These are phyloP conservation scores for Eucalyptus erythrocorys DNA, from an alignment of 345 rosid species.

Conservation along the genomic window DNA sequence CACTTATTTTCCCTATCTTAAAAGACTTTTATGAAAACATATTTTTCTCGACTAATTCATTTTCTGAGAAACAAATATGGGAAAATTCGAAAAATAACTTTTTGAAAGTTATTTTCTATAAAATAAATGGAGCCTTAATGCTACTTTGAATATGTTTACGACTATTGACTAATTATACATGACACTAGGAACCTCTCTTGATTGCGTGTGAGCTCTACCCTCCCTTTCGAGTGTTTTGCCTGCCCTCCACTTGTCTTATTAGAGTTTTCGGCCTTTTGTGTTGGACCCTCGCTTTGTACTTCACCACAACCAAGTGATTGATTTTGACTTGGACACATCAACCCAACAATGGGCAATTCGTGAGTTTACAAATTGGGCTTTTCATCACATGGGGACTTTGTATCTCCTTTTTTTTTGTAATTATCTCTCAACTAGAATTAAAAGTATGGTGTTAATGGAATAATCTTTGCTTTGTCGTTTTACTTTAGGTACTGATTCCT, in stretches of 20 bases:
- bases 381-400: neutral
- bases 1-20: too few species aligned
- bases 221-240: neutral
- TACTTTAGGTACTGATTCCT: neutral
- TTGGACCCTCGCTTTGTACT: neutral
- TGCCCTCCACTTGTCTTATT: neutral
- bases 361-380: neutral
- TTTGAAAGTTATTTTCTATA: too few species aligned
- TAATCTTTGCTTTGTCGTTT: neutral
- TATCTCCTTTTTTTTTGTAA: neutral
- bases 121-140: neutral
- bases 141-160: neutral
- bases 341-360: neutral
- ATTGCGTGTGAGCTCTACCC: neutral
- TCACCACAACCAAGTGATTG: neutral
- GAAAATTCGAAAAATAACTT: accelerated
- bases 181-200: neutral
- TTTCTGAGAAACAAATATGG: too few species aligned
- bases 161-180: neutral
- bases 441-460: neutral
- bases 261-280: neutral
- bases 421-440: neutral
- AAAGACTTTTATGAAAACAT: too few species aligned
- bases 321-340: neutral
- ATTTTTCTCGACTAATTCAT: too few species aligned